Evolutionary conservation across 306 rosid species (phyloP).

Genomic region (Cicer judaicum): DNA sequence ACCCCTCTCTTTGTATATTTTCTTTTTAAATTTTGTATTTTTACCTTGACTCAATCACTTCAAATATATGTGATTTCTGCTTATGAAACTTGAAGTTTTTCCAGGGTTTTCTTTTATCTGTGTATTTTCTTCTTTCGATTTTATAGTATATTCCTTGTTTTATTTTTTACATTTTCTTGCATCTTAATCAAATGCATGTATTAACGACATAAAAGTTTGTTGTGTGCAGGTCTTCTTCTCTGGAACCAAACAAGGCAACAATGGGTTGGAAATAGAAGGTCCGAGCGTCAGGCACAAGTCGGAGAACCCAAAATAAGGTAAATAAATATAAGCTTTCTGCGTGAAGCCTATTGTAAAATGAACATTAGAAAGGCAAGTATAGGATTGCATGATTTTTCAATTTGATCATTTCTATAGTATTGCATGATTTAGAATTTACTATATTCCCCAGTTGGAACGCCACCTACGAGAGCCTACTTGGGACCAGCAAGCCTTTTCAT

Average conservation of each 20-base stretch:
- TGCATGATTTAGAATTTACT: slow-evolving; percentile 24
- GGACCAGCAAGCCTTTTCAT: slow-evolving; percentile 65
- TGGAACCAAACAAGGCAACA: slow-evolving; percentile 82
- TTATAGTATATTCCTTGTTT: slow-evolving; percentile 2
- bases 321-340: slow-evolving; percentile 38
- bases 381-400: slow-evolving; percentile 27
- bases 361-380: slow-evolving; percentile 14
- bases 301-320: slow-evolving; percentile 76
- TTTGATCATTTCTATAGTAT: slow-evolving; percentile 10
- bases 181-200: slow-evolving; percentile 29
- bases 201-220: slow-evolving; percentile 7
- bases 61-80: not conserved
- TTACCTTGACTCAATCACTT: slow-evolving; percentile 11
- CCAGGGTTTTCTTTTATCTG: not conserved
- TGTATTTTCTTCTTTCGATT: not conserved
- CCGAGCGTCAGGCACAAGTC: slow-evolving; percentile 45
- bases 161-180: not conserved
- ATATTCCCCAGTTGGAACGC: slow-evolving; percentile 71
- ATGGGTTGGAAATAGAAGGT: slow-evolving; percentile 67
- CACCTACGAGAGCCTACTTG: slow-evolving; percentile 73
- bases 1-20: not conserved
- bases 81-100: slow-evolving; percentile 15
- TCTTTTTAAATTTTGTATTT: slow-evolving; percentile 18
- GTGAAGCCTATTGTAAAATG: slow-evolving; percentile 8
- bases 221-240: slow-evolving; percentile 72